Evolutionary conservation across 1,284 basidiomycete genomes (phyloP).

Genomic region (Ustilago hordei): DNA sequence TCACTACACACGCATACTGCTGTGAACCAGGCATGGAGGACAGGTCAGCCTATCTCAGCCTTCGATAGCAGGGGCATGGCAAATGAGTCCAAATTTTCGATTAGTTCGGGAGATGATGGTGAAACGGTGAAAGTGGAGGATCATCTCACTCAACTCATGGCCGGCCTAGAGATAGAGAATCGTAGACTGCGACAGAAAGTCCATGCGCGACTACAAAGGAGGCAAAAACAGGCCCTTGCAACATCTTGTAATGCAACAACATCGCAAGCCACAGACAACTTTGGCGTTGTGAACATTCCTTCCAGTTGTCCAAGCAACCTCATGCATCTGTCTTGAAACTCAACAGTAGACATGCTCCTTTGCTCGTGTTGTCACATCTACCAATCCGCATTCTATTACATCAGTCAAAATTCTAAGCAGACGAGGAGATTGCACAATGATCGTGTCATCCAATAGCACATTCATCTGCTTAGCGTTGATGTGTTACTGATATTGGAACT

Average conservation of each 20-base stretch:
- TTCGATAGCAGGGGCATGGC: neutral
- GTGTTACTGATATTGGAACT: too few relatives aligned
- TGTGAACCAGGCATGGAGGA: neutral
- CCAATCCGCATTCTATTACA: neutral
- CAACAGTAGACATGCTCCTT: neutral
- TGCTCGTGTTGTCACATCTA: neutral
- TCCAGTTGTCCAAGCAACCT: neutral
- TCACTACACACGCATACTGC: neutral
- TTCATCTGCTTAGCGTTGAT: too few relatives aligned
- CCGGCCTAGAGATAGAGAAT: slow-evolving; percentile 18
- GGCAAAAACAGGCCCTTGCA: neutral
- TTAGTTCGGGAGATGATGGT: neutral
- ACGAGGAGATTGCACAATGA: too few relatives aligned
- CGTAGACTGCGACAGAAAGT: slow-evolving; percentile 9
- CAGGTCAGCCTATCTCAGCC: neutral
- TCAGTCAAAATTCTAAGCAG: too few relatives aligned
- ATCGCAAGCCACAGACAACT: neutral
- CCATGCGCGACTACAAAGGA: neutral
- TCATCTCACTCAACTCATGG: slow-evolving; percentile 9
- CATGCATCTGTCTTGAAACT: neutral
- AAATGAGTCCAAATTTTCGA: neutral
- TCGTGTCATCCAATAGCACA: too few relatives aligned
- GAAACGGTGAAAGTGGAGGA: slow-evolving; percentile 1
- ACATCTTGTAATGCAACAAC: neutral
- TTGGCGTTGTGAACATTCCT: neutral